Evolutionary conservation across 2,329 filamentous ascomycete genomes (phyloP), one percentile per base, ranked within the genome.

Genomic region (Hypoxylon sp.): DNA sequence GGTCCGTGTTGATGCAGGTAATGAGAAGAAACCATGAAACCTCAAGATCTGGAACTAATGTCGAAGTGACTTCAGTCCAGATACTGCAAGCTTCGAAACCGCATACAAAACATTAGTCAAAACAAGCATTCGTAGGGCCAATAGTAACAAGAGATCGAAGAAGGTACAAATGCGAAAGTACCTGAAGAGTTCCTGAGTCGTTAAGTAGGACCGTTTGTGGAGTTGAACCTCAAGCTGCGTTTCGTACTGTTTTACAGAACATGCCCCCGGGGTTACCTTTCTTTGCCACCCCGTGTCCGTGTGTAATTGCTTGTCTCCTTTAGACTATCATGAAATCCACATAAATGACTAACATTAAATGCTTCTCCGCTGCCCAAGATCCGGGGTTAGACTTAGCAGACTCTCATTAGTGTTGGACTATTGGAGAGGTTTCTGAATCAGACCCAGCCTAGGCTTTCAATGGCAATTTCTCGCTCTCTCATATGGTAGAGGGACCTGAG

Each of bases 21-120:
- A 55, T 25, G 36, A 63, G 32, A 52, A 48, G 28, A 41, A 50
- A 23, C 57, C 28, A 60, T 60, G 64, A 56, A 60, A 65, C 56
- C 36, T 9, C 13, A 45, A 52, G 57, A 51, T 55, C 50, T 60
- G 21, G 36, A 5, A 30, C 45, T 59, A 60, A 65, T 51, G 58
- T 46, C 30, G 46, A 50, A 48, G 34, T 46, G 28, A 32, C 51
- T 41, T 49, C 43, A 51, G 57, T 53, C 45, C 2, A 28, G 34
- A 60, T 34, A 55, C 32, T 46, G 45, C 45, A 34, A 34, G 45
- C 36, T 34, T 55, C 50, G 46, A 63, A 60, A 43, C 56, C 17
- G 23, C 48, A 55, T 55, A 11, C 53, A 52, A 63, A 41, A 58
- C 48, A 45, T 36, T 38, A 63, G 53, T 53, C 53, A 46, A 28